Conservation (phyloP, 371 early-diverging fungal species). For the Lichtheimia corymbifera region DNA sequence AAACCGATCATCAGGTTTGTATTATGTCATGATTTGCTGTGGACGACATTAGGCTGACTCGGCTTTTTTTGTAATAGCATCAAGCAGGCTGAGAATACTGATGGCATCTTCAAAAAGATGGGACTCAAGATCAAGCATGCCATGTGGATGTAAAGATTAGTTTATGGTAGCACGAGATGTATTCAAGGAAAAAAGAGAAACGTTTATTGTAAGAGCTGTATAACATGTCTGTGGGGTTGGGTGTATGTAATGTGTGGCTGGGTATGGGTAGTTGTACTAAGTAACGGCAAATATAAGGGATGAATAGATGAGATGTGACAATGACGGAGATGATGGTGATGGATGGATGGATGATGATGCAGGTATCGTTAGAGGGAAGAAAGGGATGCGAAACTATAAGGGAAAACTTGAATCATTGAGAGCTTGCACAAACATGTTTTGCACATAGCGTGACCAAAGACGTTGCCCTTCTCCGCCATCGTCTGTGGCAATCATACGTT, state of each 20-base stretch:
- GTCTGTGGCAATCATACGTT: conserved; percentile 30
- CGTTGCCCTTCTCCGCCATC: conserved; percentile 11
- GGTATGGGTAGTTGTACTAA: neutral
- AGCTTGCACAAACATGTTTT: conserved; percentile 42
- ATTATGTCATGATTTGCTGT: neutral
- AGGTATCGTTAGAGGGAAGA: neutral
- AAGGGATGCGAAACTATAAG: neutral
- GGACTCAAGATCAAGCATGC: conserved; percentile 44
- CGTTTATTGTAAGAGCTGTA: neutral
- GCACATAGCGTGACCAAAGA: conserved; percentile 35
- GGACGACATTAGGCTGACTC: neutral
- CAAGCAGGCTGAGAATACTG: conserved; percentile 47
- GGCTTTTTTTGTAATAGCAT: conserved; percentile 14
- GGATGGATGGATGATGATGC: neutral
- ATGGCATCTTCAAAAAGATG: conserved; percentile 45
- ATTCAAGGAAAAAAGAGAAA: neutral
- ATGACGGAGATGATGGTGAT: neutral
- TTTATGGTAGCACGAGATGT: neutral
- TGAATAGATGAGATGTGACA: neutral
- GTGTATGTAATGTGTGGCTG: too few species aligned
- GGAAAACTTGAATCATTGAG: conserved; percentile 9
- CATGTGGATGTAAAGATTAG: conserved; percentile 31
- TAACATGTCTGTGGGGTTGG: too few species aligned
- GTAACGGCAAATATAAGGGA: neutral
- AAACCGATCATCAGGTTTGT: conserved; percentile 41